Evolutionary conservation across 257 asterid species (phyloP).

Genomic region (Solanum medicagineum): DNA sequence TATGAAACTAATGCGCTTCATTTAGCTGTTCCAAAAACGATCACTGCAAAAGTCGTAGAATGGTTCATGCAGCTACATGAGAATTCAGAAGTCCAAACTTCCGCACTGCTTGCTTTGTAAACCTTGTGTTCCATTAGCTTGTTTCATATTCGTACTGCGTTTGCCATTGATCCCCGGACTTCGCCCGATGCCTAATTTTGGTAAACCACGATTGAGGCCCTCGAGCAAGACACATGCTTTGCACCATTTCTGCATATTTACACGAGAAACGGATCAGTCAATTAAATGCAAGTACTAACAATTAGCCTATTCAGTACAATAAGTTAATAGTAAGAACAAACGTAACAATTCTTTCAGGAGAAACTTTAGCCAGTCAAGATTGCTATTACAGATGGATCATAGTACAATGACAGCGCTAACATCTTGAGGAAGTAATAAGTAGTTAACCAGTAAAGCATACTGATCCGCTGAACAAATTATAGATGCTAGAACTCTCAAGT

Average conservation of each 20-base stretch:
- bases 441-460: neutral
- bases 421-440: neutral
- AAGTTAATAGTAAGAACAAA: neutral
- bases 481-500: neutral
- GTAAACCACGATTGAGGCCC: conserved; percentile 88
- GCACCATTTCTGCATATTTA: conserved; percentile 77
- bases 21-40: neutral
- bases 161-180: conserved; percentile 37
- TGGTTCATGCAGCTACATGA: neutral
- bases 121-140: conserved; percentile 26
- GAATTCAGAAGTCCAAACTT: conserved; percentile 46
- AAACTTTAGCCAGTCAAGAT: neutral
- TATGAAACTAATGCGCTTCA: neutral
- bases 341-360: neutral
- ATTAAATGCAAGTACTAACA: neutral
- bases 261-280: neutral
- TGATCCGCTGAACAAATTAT: neutral
- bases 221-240: conserved; percentile 91
- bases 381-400: neutral
- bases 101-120: conserved; percentile 74
- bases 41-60: neutral
- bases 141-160: conserved; percentile 14
- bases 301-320: neutral
- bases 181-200: conserved; percentile 81
- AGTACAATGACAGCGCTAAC: neutral